phyloP scores from a whole-genome alignment of 164 flowering plant genomes.

The Liquidambar formosana region DNA sequence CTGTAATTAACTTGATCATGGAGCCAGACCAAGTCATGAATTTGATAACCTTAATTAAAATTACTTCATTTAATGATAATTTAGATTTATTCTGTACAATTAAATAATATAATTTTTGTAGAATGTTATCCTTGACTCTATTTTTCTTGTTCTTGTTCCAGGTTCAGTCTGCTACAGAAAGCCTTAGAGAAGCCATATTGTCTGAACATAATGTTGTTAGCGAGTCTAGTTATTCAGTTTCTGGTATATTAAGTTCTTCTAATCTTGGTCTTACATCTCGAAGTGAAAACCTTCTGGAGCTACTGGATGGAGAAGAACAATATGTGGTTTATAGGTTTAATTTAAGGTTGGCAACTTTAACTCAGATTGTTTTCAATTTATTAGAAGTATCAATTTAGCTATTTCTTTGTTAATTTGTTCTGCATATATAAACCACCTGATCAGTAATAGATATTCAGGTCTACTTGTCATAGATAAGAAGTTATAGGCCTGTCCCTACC shows the following conservation, averaged over 20 bases:
- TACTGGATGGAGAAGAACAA: conserved; percentile 42
- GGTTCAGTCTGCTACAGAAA: conserved; percentile 48
- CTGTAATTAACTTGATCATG: neutral
- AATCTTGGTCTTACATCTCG: conserved; percentile 45
- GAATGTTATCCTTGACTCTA: neutral
- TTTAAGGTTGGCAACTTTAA: conserved; percentile 45
- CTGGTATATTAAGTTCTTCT: conserved; percentile 72
- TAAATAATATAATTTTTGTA: neutral
- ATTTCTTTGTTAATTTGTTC: no score
- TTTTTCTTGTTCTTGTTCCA: conserved; percentile 27
- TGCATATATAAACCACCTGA: no score
- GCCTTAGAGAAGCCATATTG: conserved; percentile 45
- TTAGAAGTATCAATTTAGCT: neutral
- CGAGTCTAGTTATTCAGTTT: conserved; percentile 64
- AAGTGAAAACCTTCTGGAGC: conserved; percentile 59
- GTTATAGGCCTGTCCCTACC: no score
- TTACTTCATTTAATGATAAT: neutral
- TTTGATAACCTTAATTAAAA: neutral
- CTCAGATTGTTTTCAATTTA: neutral
- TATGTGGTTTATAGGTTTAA: conserved; percentile 56
- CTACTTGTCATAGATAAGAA: no score
- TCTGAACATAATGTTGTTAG: conserved; percentile 47
- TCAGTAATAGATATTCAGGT: no score
- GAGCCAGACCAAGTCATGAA: neutral
- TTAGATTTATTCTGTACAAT: neutral